These are phyloP conservation scores for Epithemia pelagica DNA, from an alignment of 108 stramenopile genomes.

Conservation along the genomic window DNA sequence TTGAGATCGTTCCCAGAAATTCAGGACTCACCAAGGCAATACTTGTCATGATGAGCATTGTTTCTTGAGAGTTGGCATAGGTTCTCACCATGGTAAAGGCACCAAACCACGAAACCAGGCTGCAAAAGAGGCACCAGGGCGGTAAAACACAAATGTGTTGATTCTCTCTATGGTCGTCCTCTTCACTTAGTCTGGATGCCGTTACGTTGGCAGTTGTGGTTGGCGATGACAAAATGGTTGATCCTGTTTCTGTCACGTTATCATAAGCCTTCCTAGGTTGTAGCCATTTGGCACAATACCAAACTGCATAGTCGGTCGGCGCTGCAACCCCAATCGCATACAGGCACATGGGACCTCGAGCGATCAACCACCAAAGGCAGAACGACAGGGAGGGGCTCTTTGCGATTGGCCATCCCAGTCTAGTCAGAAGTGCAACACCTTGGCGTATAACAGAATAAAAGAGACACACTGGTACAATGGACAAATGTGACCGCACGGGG, in stretches of 20 bases:
- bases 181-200: not conserved
- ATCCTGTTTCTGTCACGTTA: not conserved
- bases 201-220: not conserved
- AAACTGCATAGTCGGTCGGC: conserved; percentile 65
- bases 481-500: conserved; percentile 68
- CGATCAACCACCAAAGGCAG: conserved; percentile 41
- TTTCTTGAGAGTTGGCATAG: conserved; percentile 63
- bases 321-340: conserved; percentile 69
- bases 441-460: too few species aligned
- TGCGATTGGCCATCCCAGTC: too few species aligned
- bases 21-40: conserved; percentile 57
- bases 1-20: conserved; percentile 20
- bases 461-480: conserved; percentile 68
- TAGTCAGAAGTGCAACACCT: too few species aligned
- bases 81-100: conserved; percentile 75
- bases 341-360: conserved; percentile 64
- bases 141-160: not conserved
- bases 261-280: not conserved
- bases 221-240: not conserved
- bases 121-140: conserved; percentile 25
- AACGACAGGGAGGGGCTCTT: conserved; percentile 32
- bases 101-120: conserved; percentile 61
- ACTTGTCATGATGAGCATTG: conserved; percentile 38
- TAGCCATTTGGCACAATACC: conserved; percentile 46
- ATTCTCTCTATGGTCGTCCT: not conserved